Evolutionary conservation across 208 protist species (phyloP).

Genomic region (Leishmania mexicana): DNA sequence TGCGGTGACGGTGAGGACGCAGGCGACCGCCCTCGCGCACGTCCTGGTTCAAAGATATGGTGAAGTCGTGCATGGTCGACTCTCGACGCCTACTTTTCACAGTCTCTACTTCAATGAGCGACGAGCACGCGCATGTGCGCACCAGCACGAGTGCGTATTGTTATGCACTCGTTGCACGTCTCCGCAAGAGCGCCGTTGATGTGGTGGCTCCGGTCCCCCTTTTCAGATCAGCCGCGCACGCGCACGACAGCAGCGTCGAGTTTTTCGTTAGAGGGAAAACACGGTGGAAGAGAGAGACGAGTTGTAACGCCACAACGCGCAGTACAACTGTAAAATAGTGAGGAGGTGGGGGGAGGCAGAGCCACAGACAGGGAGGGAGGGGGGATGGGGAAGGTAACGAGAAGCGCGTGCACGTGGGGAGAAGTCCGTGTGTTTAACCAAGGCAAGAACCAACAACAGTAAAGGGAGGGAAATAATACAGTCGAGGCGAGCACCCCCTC

Average conservation of each 20-base stretch:
- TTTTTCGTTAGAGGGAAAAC: background rate
- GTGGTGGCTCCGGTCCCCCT: background rate
- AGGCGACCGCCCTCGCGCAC: background rate
- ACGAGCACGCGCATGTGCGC: background rate
- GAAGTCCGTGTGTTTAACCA: background rate
- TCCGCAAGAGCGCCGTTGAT: background rate
- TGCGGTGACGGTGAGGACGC: background rate
- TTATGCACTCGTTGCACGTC: background rate
- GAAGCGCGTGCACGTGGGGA: too few relatives aligned
- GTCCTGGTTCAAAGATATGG: background rate
- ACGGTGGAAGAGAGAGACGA: background rate
- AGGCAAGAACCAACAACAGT: background rate
- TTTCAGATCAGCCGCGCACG: background rate
- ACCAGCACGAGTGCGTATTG: background rate
- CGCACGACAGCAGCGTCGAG: background rate
- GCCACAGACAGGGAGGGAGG: background rate
- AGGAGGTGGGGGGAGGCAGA: background rate
- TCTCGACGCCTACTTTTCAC: background rate
- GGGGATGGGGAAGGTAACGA: background rate
- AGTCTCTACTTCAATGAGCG: background rate
- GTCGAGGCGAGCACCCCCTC: background rate
- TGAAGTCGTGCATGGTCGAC: background rate
- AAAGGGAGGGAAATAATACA: background rate
- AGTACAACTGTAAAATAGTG: background rate
- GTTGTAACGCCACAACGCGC: too few relatives aligned